phyloP scores from a whole-genome alignment of 1,139 yeast genomes.

The Blastobotrys serpentis region DNA sequence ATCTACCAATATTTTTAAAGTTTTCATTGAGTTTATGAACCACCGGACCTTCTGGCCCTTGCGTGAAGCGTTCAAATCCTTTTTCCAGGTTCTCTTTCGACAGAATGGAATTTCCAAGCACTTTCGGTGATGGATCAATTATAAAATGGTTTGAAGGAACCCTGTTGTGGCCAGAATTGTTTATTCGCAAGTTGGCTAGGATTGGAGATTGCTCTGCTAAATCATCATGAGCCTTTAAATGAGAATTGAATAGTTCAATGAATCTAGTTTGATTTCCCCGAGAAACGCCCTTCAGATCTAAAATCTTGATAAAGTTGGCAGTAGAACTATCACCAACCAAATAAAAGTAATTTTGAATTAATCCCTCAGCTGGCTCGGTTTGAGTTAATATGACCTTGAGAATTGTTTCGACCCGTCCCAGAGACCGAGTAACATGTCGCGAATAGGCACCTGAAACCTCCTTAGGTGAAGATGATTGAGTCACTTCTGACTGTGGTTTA shows the following conservation, averaged over 20 bases:
- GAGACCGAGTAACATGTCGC: slow-evolving; percentile 51
- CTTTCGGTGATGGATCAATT: slow-evolving; percentile 18
- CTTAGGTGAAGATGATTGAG: slow-evolving; percentile 38
- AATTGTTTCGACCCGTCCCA: slow-evolving; percentile 57
- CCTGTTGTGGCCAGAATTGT: slow-evolving; percentile 10
- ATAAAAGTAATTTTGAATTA: slow-evolving; percentile 65
- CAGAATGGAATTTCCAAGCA: slow-evolving; percentile 23
- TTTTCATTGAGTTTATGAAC: slow-evolving; percentile 61
- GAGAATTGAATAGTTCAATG: slow-evolving; percentile 59
- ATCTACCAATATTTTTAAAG: slow-evolving; percentile 55
- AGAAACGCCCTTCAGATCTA: slow-evolving; percentile 60
- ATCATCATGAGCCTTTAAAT: slow-evolving; percentile 52
- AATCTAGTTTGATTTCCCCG: slow-evolving; percentile 49
- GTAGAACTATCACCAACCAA: slow-evolving; percentile 65
- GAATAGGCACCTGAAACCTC: slow-evolving; percentile 44
- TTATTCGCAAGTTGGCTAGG: slow-evolving; percentile 35
- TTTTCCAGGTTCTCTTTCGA: slow-evolving; percentile 56
- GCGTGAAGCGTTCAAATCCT: slow-evolving; percentile 52
- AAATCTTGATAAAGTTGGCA: slow-evolving; percentile 61
- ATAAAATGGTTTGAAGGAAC: slow-evolving; percentile 12
- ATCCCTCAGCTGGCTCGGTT: slow-evolving; percentile 60
- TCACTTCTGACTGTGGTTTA: slow-evolving; percentile 14
- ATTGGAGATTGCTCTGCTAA: slow-evolving; percentile 48
- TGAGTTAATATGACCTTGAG: slow-evolving; percentile 66
- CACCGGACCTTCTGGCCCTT: slow-evolving; percentile 50